phyloP scores from a whole-genome alignment of 73 alveolate species.

The Breviolum minutum region DNA sequence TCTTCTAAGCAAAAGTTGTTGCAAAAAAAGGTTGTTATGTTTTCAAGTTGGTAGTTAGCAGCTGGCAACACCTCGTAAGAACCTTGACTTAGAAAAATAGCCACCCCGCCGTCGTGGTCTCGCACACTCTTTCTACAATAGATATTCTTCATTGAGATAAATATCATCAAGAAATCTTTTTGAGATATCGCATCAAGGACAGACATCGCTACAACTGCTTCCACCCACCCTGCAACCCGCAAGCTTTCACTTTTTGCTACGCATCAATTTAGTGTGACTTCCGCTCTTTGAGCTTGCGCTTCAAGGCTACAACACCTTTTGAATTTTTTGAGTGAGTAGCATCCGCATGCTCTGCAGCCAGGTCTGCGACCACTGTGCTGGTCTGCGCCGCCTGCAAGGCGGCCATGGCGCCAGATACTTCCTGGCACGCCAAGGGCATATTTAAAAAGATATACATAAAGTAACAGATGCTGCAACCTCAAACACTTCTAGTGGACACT shows the following conservation, averaged over 20 bases:
- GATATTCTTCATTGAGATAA: neutral
- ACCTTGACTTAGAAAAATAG: too few species aligned
- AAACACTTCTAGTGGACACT: too few species aligned
- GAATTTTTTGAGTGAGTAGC: neutral
- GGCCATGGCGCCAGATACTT: neutral
- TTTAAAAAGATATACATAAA: neutral
- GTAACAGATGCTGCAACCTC: too few species aligned
- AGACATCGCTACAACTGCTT: too few species aligned
- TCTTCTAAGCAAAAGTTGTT: neutral
- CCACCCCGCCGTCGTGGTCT: neutral
- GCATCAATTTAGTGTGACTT: neutral
- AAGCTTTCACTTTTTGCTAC: neutral
- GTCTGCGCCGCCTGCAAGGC: neutral
- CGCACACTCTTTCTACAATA: neutral
- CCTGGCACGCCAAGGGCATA: neutral
- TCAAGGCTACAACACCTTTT: neutral
- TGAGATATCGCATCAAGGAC: neutral
- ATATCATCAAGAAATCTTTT: neutral
- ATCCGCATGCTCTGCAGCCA: neutral
- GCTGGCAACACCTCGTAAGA: neutral
- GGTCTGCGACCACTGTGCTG: neutral
- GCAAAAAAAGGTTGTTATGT: too few species aligned
- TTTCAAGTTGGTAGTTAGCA: too few species aligned
- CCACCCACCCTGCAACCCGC: too few species aligned
- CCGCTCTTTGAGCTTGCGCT: constrained; percentile 25